Base-by-base conservation (phyloP, 768 basidiomycete species). In the Calocybe indica region DNA sequence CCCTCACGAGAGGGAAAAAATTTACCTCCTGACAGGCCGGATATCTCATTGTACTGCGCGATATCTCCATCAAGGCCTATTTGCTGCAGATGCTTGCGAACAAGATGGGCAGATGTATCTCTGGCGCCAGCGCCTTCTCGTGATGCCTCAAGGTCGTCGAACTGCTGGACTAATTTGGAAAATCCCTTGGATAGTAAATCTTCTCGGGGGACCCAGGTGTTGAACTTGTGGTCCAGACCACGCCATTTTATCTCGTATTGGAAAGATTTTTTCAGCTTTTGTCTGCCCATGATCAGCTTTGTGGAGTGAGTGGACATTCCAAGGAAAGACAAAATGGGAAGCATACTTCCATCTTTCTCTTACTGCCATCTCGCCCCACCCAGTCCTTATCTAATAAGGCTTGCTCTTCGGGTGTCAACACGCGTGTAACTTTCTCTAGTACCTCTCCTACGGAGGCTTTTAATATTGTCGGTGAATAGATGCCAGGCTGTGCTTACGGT, bases 51-150 rank as follows among this genome's bases (percentile, higher is more conserved):
- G 69, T 98, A 97, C 67, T 96, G 92, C 8, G 94, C 94, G 51
- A 97, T 97, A 70, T 97, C 92, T 37, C 94, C 94, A 68, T 97
- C 92, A 35, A 98, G 75, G 33, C 94, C 95, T 55, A 98, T 91
- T 55, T 93, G 93, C 66, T 96, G 92, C 40, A 98, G 70, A 56
- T 94, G 91, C 67, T 93, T 91, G 55, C 94, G 79, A 40, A 97
- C 88, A 40, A 89, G 70, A 57, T 83, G 76, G 11, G 80, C 79
- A 33, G 83, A 69, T 5, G 92, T 95, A 55, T 98, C 94, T 37
- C 92, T 83, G 30, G 85, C 72, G 43, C 94, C 95, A 48, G 95
- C 92, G 51, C 94, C 94, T 67, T 98, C 94, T 55, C 95, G 73
- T 3, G 93, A 96, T 1, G 94, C 85, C 65, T 97, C 95, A 13